Conservation (phyloP, 352 stramenopile genomes). For the Globisporangium spinosum region DNA sequence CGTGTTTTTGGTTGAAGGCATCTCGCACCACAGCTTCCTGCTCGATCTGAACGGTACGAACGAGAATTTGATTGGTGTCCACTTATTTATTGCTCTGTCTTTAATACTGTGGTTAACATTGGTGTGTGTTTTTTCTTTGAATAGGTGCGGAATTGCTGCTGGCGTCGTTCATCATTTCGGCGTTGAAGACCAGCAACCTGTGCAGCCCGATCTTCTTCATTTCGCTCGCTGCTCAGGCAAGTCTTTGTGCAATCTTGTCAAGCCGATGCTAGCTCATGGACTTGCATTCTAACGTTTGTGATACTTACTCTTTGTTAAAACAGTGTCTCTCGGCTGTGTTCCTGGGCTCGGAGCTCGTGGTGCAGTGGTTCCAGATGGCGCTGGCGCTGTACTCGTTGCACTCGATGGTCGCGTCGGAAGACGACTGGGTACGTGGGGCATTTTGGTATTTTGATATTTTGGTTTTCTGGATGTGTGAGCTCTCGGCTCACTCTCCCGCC, state of each 20-base stretch:
- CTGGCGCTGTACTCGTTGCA: conserved; percentile 84
- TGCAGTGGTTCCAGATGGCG: conserved; percentile 82
- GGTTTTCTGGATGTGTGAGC: neutral
- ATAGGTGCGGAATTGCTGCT: conserved; percentile 77
- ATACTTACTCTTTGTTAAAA: neutral
- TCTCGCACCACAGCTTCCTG: conserved; percentile 87
- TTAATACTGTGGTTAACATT: neutral
- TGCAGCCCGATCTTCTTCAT: conserved; percentile 83
- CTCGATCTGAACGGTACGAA: conserved; percentile 82
- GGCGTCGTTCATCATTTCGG: conserved; percentile 83
- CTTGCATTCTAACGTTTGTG: neutral
- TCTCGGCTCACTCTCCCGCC: no score
- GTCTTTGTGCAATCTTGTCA: neutral
- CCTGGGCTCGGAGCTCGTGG: conserved; percentile 71
- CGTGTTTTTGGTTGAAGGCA: conserved; percentile 83
- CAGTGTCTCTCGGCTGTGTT: conserved; percentile 81
- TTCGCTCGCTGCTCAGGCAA: conserved; percentile 73
- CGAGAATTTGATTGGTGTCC: neutral
- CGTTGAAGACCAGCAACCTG: conserved; percentile 83
- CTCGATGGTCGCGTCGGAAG: conserved; percentile 63
- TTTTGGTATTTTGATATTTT: neutral
- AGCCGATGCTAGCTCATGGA: neutral
- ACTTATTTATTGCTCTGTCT: neutral
- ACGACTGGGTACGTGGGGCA: conserved; percentile 59
- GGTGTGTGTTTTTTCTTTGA: neutral